Conservation (phyloP, 2,329 filamentous ascomycete genomes). For the Thelonectria blattea region DNA sequence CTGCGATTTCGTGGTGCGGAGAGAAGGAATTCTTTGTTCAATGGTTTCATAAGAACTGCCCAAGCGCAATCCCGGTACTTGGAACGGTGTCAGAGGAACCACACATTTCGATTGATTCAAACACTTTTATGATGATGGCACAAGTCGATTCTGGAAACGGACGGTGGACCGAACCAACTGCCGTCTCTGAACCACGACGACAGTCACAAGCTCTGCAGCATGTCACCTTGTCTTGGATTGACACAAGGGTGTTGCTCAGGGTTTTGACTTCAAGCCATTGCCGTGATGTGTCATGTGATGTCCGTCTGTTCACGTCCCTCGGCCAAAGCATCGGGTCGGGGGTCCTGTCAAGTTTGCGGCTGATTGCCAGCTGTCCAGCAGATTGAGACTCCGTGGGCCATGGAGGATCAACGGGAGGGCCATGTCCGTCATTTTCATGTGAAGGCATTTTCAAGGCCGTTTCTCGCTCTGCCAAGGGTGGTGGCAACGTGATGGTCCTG, state of each 20-base stretch:
- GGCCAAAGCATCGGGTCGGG: neutral
- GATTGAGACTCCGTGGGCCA: too few species aligned
- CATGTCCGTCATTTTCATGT: constrained; percentile 14
- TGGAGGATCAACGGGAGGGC: neutral
- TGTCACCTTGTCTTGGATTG: neutral
- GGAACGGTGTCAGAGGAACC: constrained; percentile 52
- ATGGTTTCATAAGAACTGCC: constrained; percentile 64
- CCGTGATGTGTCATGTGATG: constrained; percentile 18
- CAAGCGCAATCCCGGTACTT: constrained; percentile 51
- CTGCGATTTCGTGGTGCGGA: constrained; percentile 66
- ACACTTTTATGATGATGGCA: neutral
- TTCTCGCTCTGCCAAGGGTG: neutral
- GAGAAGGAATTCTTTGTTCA: constrained; percentile 54
- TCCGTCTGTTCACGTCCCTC: neutral
- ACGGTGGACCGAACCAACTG: neutral
- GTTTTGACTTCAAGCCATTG: neutral
- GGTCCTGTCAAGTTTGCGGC: too few species aligned
- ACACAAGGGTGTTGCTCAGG: neutral
- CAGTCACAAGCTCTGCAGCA: neutral
- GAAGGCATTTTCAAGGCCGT: constrained; percentile 5
- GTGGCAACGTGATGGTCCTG: constrained; percentile 2
- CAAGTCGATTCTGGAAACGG: neutral
- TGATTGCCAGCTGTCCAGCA: too few species aligned
- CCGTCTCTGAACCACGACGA: neutral
- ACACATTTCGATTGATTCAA: constrained; percentile 38